Percentiles rank a stretch among this genome's conserved stretches.
These are phyloP conservation scores for Clarireedia hainanense DNA, from an alignment of 2,329 filamentous ascomycete genomes.

Conservation along the genomic window DNA sequence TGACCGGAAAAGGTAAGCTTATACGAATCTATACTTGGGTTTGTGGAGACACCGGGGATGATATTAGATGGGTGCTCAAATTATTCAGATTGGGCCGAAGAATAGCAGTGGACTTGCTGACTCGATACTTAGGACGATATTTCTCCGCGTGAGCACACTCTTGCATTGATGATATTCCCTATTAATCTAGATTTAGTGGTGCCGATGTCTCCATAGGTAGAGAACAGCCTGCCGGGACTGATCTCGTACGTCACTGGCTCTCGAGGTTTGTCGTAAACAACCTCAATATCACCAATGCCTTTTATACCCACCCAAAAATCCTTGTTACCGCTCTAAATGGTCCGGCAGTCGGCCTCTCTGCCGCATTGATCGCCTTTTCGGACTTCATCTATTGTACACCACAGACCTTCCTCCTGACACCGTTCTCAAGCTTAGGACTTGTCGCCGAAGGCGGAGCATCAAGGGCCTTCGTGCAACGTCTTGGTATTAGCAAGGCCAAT, in stretches of 20 bases:
- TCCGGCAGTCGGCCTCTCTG: constrained; percentile 80
- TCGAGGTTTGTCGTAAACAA: constrained; percentile 74
- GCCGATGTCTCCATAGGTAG: constrained; percentile 63
- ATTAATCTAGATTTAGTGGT: constrained; percentile 44
- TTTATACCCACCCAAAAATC: constrained; percentile 91
- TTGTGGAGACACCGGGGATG: no score
- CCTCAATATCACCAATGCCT: constrained; percentile 80
- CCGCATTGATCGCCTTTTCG: constrained; percentile 71
- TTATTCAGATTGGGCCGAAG: no score
- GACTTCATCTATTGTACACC: constrained; percentile 91
- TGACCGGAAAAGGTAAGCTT: constrained; percentile 65
- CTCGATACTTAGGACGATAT: constrained; percentile 35
- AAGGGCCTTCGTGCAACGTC: constrained; percentile 66
- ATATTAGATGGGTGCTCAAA: no score
- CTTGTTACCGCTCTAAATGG: constrained; percentile 88
- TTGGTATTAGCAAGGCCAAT: constrained; percentile 77
- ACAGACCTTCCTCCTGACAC: constrained; percentile 77
- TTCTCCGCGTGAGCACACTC: constrained; percentile 71
- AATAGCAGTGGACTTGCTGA: constrained; percentile 2
- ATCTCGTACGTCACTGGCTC: constrained; percentile 49
- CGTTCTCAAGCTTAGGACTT: constrained; percentile 82
- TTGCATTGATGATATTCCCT: not conserved
- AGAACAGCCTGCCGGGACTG: constrained; percentile 32
- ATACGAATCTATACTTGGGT: not conserved
- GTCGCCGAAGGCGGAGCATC: constrained; percentile 83